Base-by-base conservation (phyloP, 352 stramenopile species). In the Globisporangium middletonii region DNA sequence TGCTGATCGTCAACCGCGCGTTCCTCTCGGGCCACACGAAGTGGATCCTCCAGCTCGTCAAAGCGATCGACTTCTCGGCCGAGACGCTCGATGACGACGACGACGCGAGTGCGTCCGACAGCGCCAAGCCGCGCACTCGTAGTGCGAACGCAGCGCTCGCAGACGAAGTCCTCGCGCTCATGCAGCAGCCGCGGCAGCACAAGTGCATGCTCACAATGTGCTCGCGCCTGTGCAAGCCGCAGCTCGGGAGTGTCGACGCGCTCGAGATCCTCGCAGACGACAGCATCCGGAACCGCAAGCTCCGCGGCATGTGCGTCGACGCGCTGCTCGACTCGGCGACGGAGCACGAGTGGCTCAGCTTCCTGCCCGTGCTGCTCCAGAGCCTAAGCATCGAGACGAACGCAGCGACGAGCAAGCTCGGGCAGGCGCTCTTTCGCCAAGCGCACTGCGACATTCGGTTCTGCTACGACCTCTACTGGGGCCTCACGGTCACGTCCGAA, bases 201-300 rank as follows among this genome's bases (percentile, higher is more conserved):
- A 94, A 89, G 58, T 94, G 83, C 55, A 94, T 94, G 83, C 60
- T 94, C 42, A 94, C 83, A 0, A 94, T 94, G 83, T 94, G 83
- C 58, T 92, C 81, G 43, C 77, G 83, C 8, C 68, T 94, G 9
- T 94, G 83, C 49, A 78, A 91, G 47, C 72, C 72, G 0, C 76
- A 92, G 53, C 71, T 94, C 35, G 73, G 72, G 33, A 89, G 81
- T 23, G 81, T 94, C 5, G 83, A 94, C 51, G 81, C 83, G 33
- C 65, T 94, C 2, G 83, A 94, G 59, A 78, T 94, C 42, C 66
- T 94, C 13, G 72, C 83, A 0, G 77, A 90, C 48, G 77, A 83
- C 13, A 87, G 57, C 7, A 86, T 94, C 43, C 73, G 74, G 54
- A 86, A 89, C 45, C 53, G 65, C 16, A 60, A 56, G 15, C 60